Percentiles rank a stretch among this genome's conserved stretches.
phyloP scores from a whole-genome alignment of 1,284 basidiomycete genomes.

The Austroboletus niveus region DNA sequence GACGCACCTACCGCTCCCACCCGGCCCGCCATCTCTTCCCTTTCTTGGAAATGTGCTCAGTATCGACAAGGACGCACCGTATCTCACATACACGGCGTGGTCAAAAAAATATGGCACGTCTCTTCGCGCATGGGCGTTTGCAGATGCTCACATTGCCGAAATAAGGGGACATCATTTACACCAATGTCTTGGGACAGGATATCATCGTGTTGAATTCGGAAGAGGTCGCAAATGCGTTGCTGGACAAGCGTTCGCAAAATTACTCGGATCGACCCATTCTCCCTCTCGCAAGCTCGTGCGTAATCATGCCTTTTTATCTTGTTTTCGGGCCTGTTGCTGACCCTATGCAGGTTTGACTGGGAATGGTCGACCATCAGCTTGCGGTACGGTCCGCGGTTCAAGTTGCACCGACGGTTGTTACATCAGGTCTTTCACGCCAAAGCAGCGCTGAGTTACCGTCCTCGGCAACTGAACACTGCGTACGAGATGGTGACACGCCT shows the following conservation, averaged over 20 bases:
- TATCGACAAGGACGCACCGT: background rate
- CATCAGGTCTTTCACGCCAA: constrained; percentile 17
- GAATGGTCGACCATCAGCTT: constrained; percentile 6
- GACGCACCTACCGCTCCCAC: constrained; percentile 3
- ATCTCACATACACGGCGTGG: constrained; percentile 1
- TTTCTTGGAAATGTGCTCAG: background rate
- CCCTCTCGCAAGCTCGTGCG: constrained; percentile 7
- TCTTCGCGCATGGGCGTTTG: background rate
- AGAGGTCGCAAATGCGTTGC: constrained; percentile 10
- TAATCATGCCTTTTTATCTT: background rate
- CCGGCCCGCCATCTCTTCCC: background rate
- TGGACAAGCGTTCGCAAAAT: constrained; percentile 21
- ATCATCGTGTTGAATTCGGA: constrained; percentile 20
- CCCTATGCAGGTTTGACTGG: constrained; percentile 11
- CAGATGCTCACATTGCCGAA: background rate
- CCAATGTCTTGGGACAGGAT: constrained; percentile 8
- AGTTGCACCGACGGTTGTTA: constrained; percentile 13
- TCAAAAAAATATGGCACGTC: constrained; percentile 1
- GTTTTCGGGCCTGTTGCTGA: background rate
- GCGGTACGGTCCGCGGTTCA: constrained; percentile 14
- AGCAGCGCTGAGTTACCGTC: constrained; percentile 12
- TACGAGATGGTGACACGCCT: constrained; percentile 12
- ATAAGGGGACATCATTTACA: constrained; percentile 16
- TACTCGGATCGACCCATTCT: constrained; percentile 23
- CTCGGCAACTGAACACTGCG: constrained; percentile 12